These are phyloP conservation scores for Oryza nivara DNA, from an alignment of 176 grass and related monocot species.

Conservation along the genomic window DNA sequence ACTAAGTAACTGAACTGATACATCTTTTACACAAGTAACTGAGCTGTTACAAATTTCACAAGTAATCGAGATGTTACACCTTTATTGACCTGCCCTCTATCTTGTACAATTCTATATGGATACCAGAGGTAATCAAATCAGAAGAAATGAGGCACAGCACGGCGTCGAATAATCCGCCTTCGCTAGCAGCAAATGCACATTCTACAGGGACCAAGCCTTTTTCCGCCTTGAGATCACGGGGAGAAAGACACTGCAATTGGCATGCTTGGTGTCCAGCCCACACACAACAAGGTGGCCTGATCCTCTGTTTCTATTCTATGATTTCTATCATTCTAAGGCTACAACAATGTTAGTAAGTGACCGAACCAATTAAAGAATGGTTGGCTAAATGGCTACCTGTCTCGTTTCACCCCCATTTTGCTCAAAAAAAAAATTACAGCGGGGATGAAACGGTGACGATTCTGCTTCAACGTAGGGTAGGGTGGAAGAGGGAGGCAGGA, in stretches of 20 bases:
- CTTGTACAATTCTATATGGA: conserved; percentile 15
- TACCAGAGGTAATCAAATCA: conserved; percentile 5
- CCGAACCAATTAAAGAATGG: conserved; percentile 50
- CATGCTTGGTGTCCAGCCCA: conserved; percentile 36
- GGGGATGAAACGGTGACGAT: conserved; percentile 20
- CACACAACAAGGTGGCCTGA: background rate
- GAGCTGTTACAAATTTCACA: conserved; percentile 26
- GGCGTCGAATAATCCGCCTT: conserved; percentile 48
- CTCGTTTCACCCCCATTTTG: conserved; percentile 15
- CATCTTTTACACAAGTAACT: background rate
- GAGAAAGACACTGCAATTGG: conserved; percentile 28
- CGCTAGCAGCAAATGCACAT: conserved; percentile 23
- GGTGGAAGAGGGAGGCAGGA: background rate
- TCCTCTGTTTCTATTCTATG: background rate
- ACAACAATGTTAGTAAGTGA: conserved; percentile 36
- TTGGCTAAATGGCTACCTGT: background rate
- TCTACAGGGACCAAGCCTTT: conserved; percentile 33
- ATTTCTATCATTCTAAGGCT: conserved; percentile 30
- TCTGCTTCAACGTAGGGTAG: background rate
- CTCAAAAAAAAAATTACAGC: conserved; percentile 33
- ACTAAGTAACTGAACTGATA: background rate
- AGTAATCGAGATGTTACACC: background rate
- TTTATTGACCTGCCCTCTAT: background rate
- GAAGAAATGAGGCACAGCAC: conserved; percentile 20
- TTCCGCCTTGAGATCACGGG: background rate